A percentile compares a stretch with the other conserved stretches of the same genome.
phyloP scores from a whole-genome alignment of 2,329 filamentous ascomycete genomes.

The Pestalotiopsis sp. region DNA sequence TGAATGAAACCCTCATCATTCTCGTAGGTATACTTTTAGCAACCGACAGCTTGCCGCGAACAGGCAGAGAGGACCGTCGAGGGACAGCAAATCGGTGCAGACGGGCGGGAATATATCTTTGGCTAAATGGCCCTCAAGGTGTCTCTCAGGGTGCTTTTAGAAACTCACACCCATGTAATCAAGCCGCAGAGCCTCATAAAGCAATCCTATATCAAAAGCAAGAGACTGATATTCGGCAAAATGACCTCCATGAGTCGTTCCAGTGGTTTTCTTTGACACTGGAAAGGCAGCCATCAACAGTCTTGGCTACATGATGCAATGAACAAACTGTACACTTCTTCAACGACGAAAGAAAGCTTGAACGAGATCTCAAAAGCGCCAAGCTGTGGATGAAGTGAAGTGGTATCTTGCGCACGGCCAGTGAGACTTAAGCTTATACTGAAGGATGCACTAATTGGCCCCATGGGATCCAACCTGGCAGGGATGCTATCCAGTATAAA shows the following conservation, averaged over 20 bases:
- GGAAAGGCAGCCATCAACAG: not conserved
- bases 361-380: not conserved
- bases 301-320: not conserved
- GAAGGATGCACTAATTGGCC: not conserved
- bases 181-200: not conserved
- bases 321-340: not conserved
- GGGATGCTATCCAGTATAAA: not conserved
- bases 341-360: not conserved
- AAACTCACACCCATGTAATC: not conserved
- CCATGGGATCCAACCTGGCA: not conserved
- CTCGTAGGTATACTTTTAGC: not conserved
- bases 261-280: not conserved
- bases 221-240: not conserved
- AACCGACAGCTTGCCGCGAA: not conserved
- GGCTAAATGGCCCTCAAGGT: conserved; percentile 6
- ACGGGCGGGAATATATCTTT: not conserved
- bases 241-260: not conserved
- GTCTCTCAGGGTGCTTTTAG: not conserved
- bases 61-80: not conserved
- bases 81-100: not conserved
- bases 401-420: not conserved
- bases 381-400: not conserved
- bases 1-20: not conserved
- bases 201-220: not conserved
- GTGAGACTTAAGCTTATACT: not conserved